Conservation (phyloP, 1,139 yeast species). For the Suhomyces taliae region DNA sequence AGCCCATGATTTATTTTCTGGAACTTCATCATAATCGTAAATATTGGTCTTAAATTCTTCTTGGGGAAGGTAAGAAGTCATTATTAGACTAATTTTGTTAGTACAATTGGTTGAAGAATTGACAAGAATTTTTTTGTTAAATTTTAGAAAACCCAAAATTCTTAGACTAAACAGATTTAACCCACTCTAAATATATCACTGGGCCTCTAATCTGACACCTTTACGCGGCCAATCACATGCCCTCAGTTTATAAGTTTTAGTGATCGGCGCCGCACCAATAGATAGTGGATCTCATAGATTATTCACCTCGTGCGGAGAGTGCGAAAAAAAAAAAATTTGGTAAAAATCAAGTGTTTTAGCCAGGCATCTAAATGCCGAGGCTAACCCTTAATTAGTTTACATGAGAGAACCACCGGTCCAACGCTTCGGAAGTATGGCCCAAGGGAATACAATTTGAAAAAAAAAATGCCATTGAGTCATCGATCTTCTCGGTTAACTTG, state of each 20-base stretch:
- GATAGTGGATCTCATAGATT: neutral
- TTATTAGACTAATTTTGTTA: conserved; percentile 6
- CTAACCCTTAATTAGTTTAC: neutral
- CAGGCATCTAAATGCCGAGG: neutral
- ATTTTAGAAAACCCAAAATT: no score
- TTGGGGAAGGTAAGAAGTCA: conserved; percentile 40
- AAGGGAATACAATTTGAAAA: no score
- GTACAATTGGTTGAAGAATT: neutral
- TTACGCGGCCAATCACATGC: conserved; percentile 7
- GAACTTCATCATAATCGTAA: conserved; percentile 71
- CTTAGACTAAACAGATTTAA: no score
- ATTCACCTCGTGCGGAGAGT: no score
- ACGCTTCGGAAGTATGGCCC: neutral
- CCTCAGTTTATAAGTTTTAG: conserved; percentile 3
- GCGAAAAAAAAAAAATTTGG: no score
- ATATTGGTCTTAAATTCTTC: conserved; percentile 42
- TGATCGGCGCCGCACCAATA: conserved; percentile 5
- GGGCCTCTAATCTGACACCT: neutral
- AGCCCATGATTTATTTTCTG: conserved; percentile 89
- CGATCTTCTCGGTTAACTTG: neutral
- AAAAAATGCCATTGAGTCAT: neutral
- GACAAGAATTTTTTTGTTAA: no score
- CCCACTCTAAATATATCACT: neutral
- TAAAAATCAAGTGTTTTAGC: neutral
- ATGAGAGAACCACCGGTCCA: neutral